Base-by-base conservation (phyloP, 345 rosid species). In the Lepidium africanum region DNA sequence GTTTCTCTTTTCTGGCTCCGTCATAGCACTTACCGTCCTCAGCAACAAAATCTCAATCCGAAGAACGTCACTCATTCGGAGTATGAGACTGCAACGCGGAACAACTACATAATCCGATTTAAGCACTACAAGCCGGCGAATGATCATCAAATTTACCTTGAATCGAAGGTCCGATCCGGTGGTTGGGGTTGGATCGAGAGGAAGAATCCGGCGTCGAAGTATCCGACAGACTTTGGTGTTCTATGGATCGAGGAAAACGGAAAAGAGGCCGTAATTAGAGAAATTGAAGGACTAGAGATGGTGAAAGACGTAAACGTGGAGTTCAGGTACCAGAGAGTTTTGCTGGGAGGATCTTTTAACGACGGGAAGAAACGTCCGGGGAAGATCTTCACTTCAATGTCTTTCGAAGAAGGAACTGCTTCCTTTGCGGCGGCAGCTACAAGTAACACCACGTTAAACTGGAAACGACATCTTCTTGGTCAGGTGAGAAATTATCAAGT, bases 181-280 rank as follows among this genome's bases (percentile, higher is more conserved):
- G 87, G 90, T n/a, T 92, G 98, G 98, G 78, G 82, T 47, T 92
- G 98, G 98, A 80, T 90, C 86, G 83, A 81, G 81, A 84, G 98
- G 74, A 69, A 61, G 35, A 92, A 90, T 53, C 87, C 91, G 13
- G 96, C 97, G 9, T 71, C 88, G 69, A 74, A 68, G 53, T 92
- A 77, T 65, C 85, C 96, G 15, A 91, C 98, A 15, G 98, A 93
- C 63, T 93, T 93, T 21, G 98, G 90, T 19, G 69, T 93, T 65
- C 42, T 93, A 43, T 77, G 81, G 65, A 76, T 93, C 65, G 78
- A 78, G 60, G 96, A 86, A 19, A 76, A 70, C 23, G 73, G 9
- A 60, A 87, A 69, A 72, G 82, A 80, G 35, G 63, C 63, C 2
- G 69, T 86, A 57, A 77, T 87, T 60, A 72, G 65, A 76, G 88